Base-by-base conservation (phyloP, 225 moss, liverwort and hornwort genomes). In the Anthoceros angustus region DNA sequence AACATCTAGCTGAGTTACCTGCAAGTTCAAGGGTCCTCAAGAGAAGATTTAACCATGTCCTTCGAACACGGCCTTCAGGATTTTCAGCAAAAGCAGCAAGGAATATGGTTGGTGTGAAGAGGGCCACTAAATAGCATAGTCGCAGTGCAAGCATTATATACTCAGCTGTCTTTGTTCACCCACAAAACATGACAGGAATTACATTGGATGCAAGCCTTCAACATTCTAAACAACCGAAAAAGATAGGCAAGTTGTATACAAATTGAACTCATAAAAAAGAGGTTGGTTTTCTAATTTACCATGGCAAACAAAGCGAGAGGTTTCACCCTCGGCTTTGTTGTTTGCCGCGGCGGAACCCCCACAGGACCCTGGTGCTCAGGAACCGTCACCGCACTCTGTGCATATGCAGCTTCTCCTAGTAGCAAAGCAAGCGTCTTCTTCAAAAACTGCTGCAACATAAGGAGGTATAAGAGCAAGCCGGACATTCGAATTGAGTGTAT, bases 161-260 rank as follows among this genome's bases (percentile, higher is more conserved):
- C 81, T 93, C 90, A 82, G 86, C 84, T 93, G 90, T 86, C 93
- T 93, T 93, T 84, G 87, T 18, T 55, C 55, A 20, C 79, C 81
- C 79, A 73, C 73, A 87, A 85, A 78, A 42, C 72, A 83, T 67
- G 69, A 68, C 74, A 73, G 69, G 4, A 64, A 77, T 69, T 61
- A 62, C 5, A 21, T 65, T 32, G 32, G 32, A 32, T 23, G 5
- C 55, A 55, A 55, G 55, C 55, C 7, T 7, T 23, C 14, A 2
- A 2, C 18, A 48, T 55, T 55, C 55, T 55, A 18, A 20, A 6
- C 55, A 0, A 9, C 16, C 18, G 16, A 55, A 18, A 18, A 55
- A 55, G 55, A 23, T 20, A 5, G 23, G 55, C 7, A 20, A 55
- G 5, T 23, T 1, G n/a, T 5, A 55, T 18, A 1, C 23, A 18